Evolutionary conservation across 257 asterid genomes (phyloP).

Genomic region (Nicotiana tabacum): DNA sequence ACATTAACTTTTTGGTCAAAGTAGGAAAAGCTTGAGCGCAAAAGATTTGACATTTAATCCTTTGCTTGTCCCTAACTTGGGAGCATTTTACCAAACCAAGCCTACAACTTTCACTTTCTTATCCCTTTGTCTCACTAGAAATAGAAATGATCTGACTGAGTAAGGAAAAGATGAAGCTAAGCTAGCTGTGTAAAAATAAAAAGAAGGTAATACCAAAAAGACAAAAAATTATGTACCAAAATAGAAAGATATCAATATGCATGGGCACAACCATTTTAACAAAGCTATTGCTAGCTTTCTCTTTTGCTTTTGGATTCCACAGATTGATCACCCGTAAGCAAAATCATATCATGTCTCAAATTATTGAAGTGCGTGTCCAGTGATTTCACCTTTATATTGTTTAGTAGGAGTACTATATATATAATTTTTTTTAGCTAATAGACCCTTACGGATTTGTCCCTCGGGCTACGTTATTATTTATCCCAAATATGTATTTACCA

Average conservation of each 20-base stretch:
- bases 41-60: neutral
- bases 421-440: neutral
- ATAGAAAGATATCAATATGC: neutral
- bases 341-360: slow-evolving; percentile 4
- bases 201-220: neutral
- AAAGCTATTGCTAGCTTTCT: neutral
- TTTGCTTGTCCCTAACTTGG: neutral
- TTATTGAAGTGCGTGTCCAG: neutral
- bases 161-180: neutral
- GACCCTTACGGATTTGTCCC: no score
- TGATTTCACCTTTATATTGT: neutral
- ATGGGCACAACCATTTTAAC: slow-evolving; percentile 5
- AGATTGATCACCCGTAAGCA: neutral
- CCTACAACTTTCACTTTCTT: neutral
- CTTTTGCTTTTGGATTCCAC: slow-evolving; percentile 3
- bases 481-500: no score
- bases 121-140: neutral
- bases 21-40: neutral
- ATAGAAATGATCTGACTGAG: neutral
- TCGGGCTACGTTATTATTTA: no score
- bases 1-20: neutral
- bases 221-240: neutral
- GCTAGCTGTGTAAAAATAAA: neutral
- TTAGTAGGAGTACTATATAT: neutral
- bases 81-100: neutral